Conservation (phyloP, 2,329 filamentous ascomycete genomes). For the Colletotrichum chlorophyti region DNA sequence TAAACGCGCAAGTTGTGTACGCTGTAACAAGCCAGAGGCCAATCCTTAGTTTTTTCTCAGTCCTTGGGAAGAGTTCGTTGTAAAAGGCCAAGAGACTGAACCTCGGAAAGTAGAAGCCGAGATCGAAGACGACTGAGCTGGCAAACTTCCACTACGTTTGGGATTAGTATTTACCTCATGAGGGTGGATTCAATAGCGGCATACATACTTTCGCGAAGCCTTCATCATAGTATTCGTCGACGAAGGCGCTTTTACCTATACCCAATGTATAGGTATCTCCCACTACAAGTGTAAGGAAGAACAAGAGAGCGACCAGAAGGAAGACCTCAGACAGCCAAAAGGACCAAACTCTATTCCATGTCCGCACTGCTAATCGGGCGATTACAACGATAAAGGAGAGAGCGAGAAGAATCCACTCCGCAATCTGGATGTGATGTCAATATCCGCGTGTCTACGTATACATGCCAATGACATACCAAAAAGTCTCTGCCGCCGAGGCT, state of each 20-base stretch:
- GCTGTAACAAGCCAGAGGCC: background rate
- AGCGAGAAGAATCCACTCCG: background rate
- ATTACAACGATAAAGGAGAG: background rate
- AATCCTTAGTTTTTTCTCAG: background rate
- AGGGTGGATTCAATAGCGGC: no score
- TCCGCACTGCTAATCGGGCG: background rate
- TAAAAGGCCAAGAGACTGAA: background rate
- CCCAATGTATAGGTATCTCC: background rate
- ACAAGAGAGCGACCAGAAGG: background rate
- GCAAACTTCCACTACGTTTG: background rate
- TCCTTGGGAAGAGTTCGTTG: background rate
- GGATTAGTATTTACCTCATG: background rate
- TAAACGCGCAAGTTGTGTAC: background rate
- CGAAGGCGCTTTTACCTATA: background rate
- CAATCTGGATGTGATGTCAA: background rate
- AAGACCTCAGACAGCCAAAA: slow-evolving; percentile 2
- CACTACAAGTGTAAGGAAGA: background rate
- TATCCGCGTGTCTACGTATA: no score
- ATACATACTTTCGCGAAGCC: background rate
- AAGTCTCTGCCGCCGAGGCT: background rate
- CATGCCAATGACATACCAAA: background rate
- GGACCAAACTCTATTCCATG: background rate
- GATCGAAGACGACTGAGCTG: background rate
- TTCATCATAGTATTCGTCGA: background rate
- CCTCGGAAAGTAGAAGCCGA: background rate